Conservation (phyloP, 768 basidiomycete species). For the Antrodiella citrinella region DNA sequence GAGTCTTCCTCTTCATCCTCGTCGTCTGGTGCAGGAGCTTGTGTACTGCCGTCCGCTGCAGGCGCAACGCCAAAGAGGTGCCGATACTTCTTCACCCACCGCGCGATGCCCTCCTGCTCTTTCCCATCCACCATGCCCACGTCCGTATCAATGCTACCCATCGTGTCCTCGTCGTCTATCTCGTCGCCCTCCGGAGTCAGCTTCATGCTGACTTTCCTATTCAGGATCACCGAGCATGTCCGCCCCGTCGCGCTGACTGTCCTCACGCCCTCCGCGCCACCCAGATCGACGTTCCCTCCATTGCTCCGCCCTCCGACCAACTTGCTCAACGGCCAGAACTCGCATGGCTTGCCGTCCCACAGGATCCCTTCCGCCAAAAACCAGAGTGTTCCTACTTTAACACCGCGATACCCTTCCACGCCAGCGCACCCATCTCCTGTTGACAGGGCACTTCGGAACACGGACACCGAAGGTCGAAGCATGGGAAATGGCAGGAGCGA, state of each 20-base stretch:
- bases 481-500: constrained; percentile 35
- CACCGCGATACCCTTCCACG: constrained; percentile 62
- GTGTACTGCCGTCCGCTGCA: constrained; percentile 8
- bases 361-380: constrained; percentile 62
- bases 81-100: constrained; percentile 56
- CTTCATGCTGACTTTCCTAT: constrained; percentile 13
- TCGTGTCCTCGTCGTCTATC: constrained; percentile 33
- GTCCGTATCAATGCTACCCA: constrained; percentile 57
- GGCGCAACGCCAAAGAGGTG: constrained; percentile 33
- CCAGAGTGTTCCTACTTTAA: constrained; percentile 65
- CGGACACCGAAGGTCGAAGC: constrained; percentile 38
- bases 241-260: constrained; percentile 58
- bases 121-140: constrained; percentile 66
- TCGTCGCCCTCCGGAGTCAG: constrained; percentile 29
- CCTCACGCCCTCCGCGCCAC: constrained; percentile 27
- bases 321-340: constrained; percentile 63
- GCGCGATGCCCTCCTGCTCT: constrained; percentile 56
- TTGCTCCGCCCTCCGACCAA: constrained; percentile 27
- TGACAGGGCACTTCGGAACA: constrained; percentile 53
- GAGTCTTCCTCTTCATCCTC: constrained; percentile 26
- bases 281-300: too few species aligned
- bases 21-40: constrained; percentile 15
- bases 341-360: constrained; percentile 71
- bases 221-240: constrained; percentile 54
- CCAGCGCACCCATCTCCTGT: constrained; percentile 43